Evolutionary conservation across 805 yeast genomes (phyloP).

Genomic region (Candida xiaguanensis): DNA sequence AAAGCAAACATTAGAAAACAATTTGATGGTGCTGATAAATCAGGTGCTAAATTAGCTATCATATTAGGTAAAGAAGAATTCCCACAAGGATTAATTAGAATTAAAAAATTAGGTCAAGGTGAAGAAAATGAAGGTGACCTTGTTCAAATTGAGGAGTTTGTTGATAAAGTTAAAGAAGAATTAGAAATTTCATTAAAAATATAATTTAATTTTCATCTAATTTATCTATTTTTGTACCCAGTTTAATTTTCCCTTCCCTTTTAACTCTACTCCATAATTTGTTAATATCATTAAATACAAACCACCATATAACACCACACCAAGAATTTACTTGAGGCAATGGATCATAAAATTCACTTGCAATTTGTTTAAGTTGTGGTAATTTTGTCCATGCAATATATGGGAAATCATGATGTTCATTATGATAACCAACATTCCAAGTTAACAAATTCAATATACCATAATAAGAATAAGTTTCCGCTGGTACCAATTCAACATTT

Average conservation of each 20-base stretch:
- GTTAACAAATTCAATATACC: conserved; percentile 74
- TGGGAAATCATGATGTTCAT: conserved; percentile 95
- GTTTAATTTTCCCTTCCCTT: conserved; percentile 43
- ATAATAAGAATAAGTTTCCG: conserved; percentile 86
- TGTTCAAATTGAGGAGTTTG: conserved; percentile 58
- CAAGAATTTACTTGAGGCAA: conserved; percentile 76
- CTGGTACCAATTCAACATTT: conserved; percentile 43
- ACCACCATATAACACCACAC: conserved; percentile 72
- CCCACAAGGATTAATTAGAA: conserved; percentile 74
- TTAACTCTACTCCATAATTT: conserved; percentile 79
- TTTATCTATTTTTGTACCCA: conserved; percentile 23
- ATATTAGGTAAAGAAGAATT: conserved; percentile 95
- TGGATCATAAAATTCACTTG: conserved; percentile 77
- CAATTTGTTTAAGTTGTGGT: conserved; percentile 60
- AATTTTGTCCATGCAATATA: conserved; percentile 86
- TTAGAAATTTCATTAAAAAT: conserved; percentile 53
- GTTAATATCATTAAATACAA: conserved; percentile 64
- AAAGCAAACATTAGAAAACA: conserved; percentile 95
- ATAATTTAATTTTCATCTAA: conserved; percentile 11
- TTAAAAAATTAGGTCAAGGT: conserved; percentile 86
- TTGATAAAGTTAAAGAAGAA: conserved; percentile 41
- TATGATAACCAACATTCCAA: conserved; percentile 93
- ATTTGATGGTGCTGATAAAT: conserved; percentile 95
- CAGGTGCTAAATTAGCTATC: conserved; percentile 87
- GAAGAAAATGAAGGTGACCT: conserved; percentile 81